Evolutionary conservation across 345 rosid genomes (phyloP).

Genomic region (Luvunga scandens): DNA sequence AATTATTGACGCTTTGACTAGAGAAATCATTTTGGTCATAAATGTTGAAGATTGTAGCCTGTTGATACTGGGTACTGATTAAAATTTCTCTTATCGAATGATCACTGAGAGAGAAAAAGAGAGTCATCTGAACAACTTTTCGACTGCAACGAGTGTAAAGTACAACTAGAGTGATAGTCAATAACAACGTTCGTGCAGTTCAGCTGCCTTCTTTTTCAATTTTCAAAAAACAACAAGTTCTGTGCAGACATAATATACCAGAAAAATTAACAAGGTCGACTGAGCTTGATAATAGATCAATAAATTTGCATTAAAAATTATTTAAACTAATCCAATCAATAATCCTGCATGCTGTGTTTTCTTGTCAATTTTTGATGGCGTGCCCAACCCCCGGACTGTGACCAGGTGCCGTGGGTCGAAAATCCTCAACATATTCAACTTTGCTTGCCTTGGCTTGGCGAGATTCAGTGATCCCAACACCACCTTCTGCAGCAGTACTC

Average conservation of each 20-base stretch:
- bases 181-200: too few relatives aligned
- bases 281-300: not conserved
- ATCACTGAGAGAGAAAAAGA: not conserved
- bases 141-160: not conserved
- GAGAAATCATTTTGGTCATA: not conserved
- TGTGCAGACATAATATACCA: not conserved
- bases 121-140: not conserved
- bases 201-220: too few relatives aligned
- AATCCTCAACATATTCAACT: slow-evolving; percentile 32
- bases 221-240: too few relatives aligned
- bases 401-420: slow-evolving; percentile 45
- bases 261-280: not conserved
- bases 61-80: not conserved
- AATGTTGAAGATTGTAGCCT: not conserved
- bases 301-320: slow-evolving; percentile 6
- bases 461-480: not conserved
- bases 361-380: slow-evolving; percentile 20
- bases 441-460: slow-evolving; percentile 20
- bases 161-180: not conserved
- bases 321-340: slow-evolving; percentile 9
- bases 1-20: not conserved
- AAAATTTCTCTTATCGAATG: not conserved
- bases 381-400: slow-evolving; percentile 57
- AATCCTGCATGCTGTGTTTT: not conserved
- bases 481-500: slow-evolving; percentile 6